phyloP scores from a whole-genome alignment of 2,329 filamentous ascomycete species.

The Hypoxylon sp. region DNA sequence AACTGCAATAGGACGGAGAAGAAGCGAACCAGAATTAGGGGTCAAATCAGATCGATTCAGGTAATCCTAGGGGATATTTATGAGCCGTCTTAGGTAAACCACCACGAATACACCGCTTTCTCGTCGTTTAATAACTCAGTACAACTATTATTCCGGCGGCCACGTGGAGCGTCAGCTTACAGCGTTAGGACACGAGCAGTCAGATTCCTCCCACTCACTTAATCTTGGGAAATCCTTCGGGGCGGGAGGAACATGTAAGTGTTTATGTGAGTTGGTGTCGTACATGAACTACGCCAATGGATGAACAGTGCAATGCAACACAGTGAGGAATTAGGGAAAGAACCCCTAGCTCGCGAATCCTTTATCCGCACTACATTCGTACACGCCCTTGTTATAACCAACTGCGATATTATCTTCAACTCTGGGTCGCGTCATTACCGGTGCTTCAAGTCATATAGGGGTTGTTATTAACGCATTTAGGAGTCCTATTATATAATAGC shows the following conservation, averaged over 20 bases:
- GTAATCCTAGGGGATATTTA: neutral
- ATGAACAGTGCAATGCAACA: constrained; percentile 18
- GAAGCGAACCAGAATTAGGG: neutral
- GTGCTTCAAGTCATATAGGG: constrained; percentile 7
- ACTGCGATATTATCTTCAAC: constrained; percentile 3
- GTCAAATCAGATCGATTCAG: neutral
- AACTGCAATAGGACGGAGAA: neutral
- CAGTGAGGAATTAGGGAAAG: neutral
- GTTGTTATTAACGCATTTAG: neutral
- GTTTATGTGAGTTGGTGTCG: constrained; percentile 18
- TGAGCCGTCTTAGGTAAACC: neutral
- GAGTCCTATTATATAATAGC: constrained; percentile 14
- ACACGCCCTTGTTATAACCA: neutral
- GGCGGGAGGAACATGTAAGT: constrained; percentile 26
- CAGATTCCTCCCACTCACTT: neutral
- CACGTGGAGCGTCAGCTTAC: constrained; percentile 24
- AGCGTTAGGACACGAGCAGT: constrained; percentile 1
- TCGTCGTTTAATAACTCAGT: neutral
- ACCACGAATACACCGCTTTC: constrained; percentile 3
- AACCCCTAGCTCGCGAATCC: constrained; percentile 6
- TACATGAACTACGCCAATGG: constrained; percentile 7
- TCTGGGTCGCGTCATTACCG: constrained; percentile 5
- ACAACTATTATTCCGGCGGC: neutral
- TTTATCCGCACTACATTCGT: constrained; percentile 20
- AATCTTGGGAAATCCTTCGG: constrained; percentile 11